Evolutionary conservation across 306 rosid genomes (phyloP).

Genomic region (Ammopiptanthus mongolicus): DNA sequence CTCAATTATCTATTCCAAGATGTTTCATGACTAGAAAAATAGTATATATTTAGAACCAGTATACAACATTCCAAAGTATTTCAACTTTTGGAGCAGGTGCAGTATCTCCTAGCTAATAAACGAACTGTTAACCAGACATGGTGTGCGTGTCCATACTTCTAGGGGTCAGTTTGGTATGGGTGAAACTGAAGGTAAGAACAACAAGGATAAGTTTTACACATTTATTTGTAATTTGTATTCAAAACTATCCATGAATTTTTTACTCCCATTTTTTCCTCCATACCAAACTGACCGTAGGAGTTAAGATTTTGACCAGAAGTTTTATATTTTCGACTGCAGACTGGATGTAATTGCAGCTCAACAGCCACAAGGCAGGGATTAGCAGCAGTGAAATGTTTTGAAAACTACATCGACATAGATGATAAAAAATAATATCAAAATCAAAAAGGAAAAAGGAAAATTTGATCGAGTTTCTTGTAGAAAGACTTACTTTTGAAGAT

Average conservation of each 20-base stretch:
- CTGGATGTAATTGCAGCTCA: not conserved
- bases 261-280: not conserved
- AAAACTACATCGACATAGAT: not conserved
- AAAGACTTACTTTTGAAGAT: slow-evolving; percentile 29
- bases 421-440: not conserved
- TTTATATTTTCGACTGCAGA: not conserved
- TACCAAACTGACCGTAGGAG: not conserved
- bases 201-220: too few relatives aligned
- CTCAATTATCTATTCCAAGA: not conserved
- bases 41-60: not conserved
- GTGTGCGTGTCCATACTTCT: not conserved
- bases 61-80: not conserved
- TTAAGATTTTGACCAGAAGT: not conserved
- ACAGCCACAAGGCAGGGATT: not conserved
- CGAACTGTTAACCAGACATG: not conserved
- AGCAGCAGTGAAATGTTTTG: not conserved
- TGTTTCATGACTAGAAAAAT: not conserved
- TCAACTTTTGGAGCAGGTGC: not conserved
- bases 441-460: not conserved
- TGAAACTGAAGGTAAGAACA: not conserved
- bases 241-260: not conserved
- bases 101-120: not conserved
- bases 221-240: too few relatives aligned
- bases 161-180: not conserved
- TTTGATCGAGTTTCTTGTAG: not conserved